Conservation (phyloP, 148 eudicot species). For the Simmondsia chinensis region DNA sequence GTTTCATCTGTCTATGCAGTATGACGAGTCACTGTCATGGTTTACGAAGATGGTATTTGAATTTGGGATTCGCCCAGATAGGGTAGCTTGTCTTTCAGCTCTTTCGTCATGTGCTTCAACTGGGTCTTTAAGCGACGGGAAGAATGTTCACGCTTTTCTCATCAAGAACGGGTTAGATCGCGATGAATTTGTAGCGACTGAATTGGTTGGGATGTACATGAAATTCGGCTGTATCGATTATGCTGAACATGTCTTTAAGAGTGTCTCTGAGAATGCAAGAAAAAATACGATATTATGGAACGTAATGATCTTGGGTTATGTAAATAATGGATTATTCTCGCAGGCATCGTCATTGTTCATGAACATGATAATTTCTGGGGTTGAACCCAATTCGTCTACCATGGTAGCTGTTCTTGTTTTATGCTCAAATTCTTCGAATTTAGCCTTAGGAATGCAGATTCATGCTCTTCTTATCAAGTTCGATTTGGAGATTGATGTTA, state of each 20-base stretch:
- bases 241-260: constrained; percentile 15
- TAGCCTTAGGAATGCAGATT: constrained; percentile 22
- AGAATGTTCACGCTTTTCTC: constrained; percentile 20
- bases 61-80: constrained; percentile 5
- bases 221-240: constrained; percentile 8
- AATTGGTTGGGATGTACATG: constrained; percentile 24
- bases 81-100: constrained; percentile 27
- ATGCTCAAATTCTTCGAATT: constrained; percentile 15
- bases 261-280: constrained; percentile 1
- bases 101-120: constrained; percentile 19
- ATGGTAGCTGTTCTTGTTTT: constrained; percentile 19
- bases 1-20: constrained; percentile 15
- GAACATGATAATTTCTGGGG: constrained; percentile 10
- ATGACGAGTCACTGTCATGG: constrained; percentile 13
- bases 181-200: constrained; percentile 19
- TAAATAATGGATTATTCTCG: constrained; percentile 8
- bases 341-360: constrained; percentile 10
- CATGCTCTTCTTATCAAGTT: constrained; percentile 13
- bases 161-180: constrained; percentile 13
- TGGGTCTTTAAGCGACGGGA: constrained; percentile 9
- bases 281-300: constrained; percentile 20
- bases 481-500: constrained; percentile 22
- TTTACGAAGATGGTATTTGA: constrained; percentile 10
- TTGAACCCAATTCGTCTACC: constrained; percentile 18
- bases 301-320: constrained; percentile 24